A percentile compares a stretch with the other conserved stretches of the same genome.
Evolutionary conservation across 2,329 filamentous ascomycete genomes (phyloP).

Genomic region (Lachnellula cervina): DNA sequence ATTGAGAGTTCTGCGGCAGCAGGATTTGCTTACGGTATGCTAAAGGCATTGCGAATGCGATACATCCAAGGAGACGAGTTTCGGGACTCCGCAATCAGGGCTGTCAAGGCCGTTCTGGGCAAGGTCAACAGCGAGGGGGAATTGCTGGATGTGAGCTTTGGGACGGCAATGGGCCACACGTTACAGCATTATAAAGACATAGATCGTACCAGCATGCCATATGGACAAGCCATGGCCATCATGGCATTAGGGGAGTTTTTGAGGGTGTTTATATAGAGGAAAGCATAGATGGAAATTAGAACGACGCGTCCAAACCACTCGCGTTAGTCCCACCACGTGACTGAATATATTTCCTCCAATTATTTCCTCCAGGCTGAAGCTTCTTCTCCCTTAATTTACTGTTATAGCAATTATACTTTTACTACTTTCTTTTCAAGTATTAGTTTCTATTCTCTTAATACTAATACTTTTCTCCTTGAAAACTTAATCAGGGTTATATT

Average conservation of each 20-base stretch:
- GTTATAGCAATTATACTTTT: no score
- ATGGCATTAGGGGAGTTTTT: conserved; percentile 74
- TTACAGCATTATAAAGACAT: conserved; percentile 77
- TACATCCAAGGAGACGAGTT: conserved; percentile 60
- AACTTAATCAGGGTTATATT: no score
- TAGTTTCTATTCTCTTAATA: no score
- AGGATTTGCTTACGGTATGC: conserved; percentile 74
- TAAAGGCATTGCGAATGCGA: conserved; percentile 66
- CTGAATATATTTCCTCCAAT: no score
- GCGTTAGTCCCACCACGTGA: no score
- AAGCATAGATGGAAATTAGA: no score
- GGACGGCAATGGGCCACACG: conserved; percentile 69
- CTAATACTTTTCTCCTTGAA: no score
- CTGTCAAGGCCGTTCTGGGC: conserved; percentile 60
- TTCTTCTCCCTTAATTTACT: no score
- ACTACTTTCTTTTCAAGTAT: no score
- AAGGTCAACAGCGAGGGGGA: conserved; percentile 65
- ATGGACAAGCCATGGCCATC: conserved; percentile 80
- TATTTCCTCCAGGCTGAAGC: no score
- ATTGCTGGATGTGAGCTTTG: conserved; percentile 69
- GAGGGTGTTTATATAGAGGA: conserved; percentile 45
- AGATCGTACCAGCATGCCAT: conserved; percentile 73
- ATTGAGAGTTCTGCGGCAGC: conserved; percentile 73
- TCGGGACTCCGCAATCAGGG: conserved; percentile 56
- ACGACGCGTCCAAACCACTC: no score